A percentile compares a stretch with the other conserved stretches of the same genome.
phyloP scores from a whole-genome alignment of 2,329 filamentous ascomycete genomes.

The Colletotrichum nymphaeae region DNA sequence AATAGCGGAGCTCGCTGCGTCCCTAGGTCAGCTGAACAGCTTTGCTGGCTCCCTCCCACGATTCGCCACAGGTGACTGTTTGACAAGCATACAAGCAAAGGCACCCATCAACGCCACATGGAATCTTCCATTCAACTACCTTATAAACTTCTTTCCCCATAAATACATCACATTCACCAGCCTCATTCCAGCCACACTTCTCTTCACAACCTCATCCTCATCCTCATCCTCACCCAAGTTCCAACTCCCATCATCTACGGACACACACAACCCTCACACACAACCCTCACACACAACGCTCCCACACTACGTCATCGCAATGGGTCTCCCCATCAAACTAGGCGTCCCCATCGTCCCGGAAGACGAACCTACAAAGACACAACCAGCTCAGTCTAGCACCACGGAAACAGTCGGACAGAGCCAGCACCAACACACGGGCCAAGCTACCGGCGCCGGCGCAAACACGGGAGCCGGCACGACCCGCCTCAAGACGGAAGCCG shows the following conservation, averaged over 20 bases:
- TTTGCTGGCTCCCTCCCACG: background rate
- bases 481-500: conserved; percentile 59
- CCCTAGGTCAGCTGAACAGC: background rate
- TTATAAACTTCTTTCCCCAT: background rate
- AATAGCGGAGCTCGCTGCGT: background rate
- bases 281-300: background rate
- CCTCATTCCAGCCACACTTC: background rate
- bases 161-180: background rate
- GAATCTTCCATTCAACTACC: background rate
- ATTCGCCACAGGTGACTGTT: conserved; percentile 4
- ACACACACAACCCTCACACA: too few species aligned
- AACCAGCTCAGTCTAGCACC: background rate
- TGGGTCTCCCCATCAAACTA: conserved; percentile 43
- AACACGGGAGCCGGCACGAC: conserved; percentile 61
- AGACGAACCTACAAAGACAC: background rate
- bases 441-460: conserved; percentile 56
- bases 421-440: conserved; percentile 1
- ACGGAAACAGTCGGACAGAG: background rate
- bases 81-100: background rate
- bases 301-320: conserved; percentile 32
- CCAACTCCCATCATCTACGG: background rate
- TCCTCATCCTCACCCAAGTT: background rate
- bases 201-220: background rate
- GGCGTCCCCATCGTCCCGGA: conserved; percentile 23
- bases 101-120: too few species aligned